phyloP scores from a whole-genome alignment of 1,139 yeast species.

The Pichia sp. region DNA sequence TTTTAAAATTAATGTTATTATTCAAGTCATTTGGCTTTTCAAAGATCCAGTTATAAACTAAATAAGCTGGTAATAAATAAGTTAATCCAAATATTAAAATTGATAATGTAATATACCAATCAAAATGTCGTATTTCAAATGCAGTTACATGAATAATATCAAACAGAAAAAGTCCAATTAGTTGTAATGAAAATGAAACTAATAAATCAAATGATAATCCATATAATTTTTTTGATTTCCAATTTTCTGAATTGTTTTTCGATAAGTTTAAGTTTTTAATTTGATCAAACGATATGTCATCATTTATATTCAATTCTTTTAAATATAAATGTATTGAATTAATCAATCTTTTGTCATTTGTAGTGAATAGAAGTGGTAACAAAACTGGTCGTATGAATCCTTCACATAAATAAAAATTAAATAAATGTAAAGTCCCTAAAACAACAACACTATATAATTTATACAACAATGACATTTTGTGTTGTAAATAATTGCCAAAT shows the following conservation, averaged over 20 bases:
- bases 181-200: constrained; percentile 24
- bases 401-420: constrained; percentile 5
- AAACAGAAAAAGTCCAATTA: constrained; percentile 24
- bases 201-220: constrained; percentile 21
- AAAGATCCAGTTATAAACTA: constrained; percentile 12
- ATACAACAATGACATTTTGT: background rate
- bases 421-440: constrained; percentile 1
- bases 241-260: background rate
- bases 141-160: constrained; percentile 24
- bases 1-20: background rate
- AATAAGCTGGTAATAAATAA: constrained; percentile 25
- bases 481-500: background rate
- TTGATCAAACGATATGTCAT: constrained; percentile 4
- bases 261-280: background rate
- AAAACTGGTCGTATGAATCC: constrained; percentile 10
- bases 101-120: constrained; percentile 26
- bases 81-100: constrained; percentile 20
- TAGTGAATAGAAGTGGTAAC: constrained; percentile 12
- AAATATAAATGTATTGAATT: constrained; percentile 12
- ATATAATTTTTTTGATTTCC: no score
- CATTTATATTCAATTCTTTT: constrained; percentile 7
- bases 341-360: constrained; percentile 4
- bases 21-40: background rate
- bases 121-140: constrained; percentile 16
- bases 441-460: constrained; percentile 2